Conservation (phyloP, 2,329 filamentous ascomycete genomes). For the Metarhizium anisopliae region DNA sequence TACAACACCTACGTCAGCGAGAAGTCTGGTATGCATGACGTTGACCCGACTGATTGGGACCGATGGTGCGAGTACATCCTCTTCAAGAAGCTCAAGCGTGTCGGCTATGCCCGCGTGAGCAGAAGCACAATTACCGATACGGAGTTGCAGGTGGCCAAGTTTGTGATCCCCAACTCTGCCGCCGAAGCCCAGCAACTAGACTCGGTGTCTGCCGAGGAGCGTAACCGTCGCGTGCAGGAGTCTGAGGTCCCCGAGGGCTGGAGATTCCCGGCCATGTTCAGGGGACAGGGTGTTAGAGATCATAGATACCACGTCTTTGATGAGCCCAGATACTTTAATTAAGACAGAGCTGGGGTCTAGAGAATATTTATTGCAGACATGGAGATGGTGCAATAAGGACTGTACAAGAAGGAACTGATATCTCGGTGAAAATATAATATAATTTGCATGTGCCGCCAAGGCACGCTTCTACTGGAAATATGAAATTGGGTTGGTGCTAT, state of each 20-base stretch:
- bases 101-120: constrained; percentile 83
- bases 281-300: constrained; percentile 75
- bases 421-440: neutral
- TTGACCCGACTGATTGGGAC: constrained; percentile 89
- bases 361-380: neutral
- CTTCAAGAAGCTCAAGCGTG: constrained; percentile 78
- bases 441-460: neutral
- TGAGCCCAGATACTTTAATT: constrained; percentile 67
- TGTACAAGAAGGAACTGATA: neutral
- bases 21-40: constrained; percentile 85
- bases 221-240: constrained; percentile 55
- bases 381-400: neutral
- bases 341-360: neutral
- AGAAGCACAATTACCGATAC: constrained; percentile 92
- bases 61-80: constrained; percentile 99
- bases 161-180: constrained; percentile 63
- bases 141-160: constrained; percentile 93
- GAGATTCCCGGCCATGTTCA: constrained; percentile 79
- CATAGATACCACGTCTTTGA: constrained; percentile 95
- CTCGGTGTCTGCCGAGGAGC: constrained; percentile 38
- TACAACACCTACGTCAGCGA: constrained; percentile 93
- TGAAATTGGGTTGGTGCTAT: too few species aligned
- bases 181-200: constrained; percentile 41
- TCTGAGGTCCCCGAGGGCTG: constrained; percentile 65
- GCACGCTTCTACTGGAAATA: too few species aligned